Conservation (phyloP, 441 rosid species). For the Metrosideros polymorpha region DNA sequence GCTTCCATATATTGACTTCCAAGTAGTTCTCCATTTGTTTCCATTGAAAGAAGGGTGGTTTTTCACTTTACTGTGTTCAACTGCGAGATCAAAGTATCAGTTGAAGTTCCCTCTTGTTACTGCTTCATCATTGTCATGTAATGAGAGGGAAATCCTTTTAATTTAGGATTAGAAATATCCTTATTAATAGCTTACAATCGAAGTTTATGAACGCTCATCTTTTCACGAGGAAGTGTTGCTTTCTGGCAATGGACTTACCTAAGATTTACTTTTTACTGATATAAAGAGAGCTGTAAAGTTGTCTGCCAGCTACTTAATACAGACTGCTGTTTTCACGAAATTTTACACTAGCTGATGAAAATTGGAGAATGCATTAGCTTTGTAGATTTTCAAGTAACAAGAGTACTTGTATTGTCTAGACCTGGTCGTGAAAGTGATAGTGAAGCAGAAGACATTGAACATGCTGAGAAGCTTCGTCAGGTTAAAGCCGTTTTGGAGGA, state of each 20-base stretch:
- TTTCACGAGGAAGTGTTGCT: not conserved
- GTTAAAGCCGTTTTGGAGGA: constrained; percentile 13
- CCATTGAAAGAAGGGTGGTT: not conserved
- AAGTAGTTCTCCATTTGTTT: not conserved
- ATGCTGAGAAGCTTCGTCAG: constrained; percentile 15
- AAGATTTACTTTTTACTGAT: not conserved
- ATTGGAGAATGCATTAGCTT: not conserved
- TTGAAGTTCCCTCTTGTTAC: not conserved
- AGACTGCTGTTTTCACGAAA: not conserved
- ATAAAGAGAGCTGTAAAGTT: not conserved
- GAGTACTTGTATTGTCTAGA: not conserved
- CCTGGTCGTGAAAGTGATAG: constrained; percentile 13
- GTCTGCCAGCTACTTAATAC: not conserved
- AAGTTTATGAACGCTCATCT: not conserved
- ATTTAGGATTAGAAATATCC: not conserved
- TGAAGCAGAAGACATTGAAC: constrained; percentile 15
- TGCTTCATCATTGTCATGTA: not conserved
- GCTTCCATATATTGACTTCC: not conserved
- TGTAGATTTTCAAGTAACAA: not conserved
- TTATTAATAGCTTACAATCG: not conserved
- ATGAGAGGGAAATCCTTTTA: not conserved
- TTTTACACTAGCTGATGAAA: not conserved
- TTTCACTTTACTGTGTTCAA: not conserved
- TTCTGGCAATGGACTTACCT: not conserved
- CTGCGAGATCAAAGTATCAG: not conserved